Evolutionary conservation across 305 asterid genomes (phyloP).

Genomic region (Solanum aculeatissimum): DNA sequence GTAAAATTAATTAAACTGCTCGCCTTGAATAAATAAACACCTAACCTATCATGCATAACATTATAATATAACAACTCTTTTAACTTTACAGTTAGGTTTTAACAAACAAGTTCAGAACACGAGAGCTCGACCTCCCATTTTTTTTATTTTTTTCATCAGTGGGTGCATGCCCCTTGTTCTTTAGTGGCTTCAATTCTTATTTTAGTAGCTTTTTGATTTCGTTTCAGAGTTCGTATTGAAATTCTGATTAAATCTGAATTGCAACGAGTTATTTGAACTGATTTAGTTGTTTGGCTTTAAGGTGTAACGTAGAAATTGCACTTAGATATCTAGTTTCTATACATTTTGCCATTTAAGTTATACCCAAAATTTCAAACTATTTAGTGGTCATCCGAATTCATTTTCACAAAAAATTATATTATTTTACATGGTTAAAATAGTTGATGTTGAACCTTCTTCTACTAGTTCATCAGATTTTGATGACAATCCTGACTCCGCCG

Average conservation of each 20-base stretch:
- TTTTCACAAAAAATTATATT: no score
- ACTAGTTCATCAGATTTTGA: no score
- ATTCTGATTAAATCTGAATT: no score
- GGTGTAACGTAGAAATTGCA: neutral
- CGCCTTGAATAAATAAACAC: conserved; percentile 6
- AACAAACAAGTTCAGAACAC: conserved; percentile 24
- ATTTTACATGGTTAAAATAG: no score
- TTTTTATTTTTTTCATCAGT: neutral
- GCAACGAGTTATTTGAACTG: neutral
- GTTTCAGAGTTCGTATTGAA: no score
- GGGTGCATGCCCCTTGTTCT: conserved; percentile 1
- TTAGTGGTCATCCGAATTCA: no score
- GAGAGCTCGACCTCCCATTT: conserved; percentile 30
- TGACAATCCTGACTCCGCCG: no score
- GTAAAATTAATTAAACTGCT: neutral
- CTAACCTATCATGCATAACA: neutral
- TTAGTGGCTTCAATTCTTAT: neutral
- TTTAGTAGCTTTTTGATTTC: neutral
- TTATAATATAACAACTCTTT: neutral
- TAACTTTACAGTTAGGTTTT: conserved; percentile 20
- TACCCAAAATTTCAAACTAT: no score
- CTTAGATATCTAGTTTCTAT: neutral
- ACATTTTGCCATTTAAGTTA: neutral
- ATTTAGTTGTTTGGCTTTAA: neutral
- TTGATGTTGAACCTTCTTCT: no score